A percentile compares a stretch with the other conserved stretches of the same genome.
Evolutionary conservation across 176 grass and related monocot genomes (phyloP).

Genomic region (Paspalum notatum): DNA sequence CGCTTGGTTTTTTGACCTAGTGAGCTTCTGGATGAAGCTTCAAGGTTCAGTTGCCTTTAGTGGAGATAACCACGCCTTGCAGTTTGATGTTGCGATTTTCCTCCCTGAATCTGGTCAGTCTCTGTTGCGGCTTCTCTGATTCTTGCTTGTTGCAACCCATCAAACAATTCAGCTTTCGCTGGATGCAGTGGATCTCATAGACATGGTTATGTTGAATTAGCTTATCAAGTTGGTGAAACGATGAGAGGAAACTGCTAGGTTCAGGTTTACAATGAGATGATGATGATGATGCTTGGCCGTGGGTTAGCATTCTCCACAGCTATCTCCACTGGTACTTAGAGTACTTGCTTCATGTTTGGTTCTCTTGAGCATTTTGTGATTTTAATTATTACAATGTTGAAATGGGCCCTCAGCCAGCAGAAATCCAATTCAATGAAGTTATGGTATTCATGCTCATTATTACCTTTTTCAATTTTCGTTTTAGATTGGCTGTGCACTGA

Average conservation of each 20-base stretch:
- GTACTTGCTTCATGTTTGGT: slow-evolving; percentile 15
- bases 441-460: slow-evolving; percentile 24
- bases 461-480: not conserved
- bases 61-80: not conserved
- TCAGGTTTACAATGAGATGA: not conserved
- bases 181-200: not conserved
- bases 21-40: not conserved
- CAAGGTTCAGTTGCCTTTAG: not conserved
- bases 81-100: not conserved
- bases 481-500: slow-evolving; percentile 87
- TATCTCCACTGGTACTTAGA: not conserved
- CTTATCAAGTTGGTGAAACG: slow-evolving; percentile 17
- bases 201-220: slow-evolving; percentile 4
- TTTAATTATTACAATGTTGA: slow-evolving; percentile 36
- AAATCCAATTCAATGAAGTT: not conserved
- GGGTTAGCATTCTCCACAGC: slow-evolving; percentile 7
- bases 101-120: not conserved
- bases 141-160: not conserved
- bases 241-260: not conserved
- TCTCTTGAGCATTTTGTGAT: slow-evolving; percentile 19
- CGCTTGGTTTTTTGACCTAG: not conserved
- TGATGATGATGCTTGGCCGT: not conserved
- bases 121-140: not conserved
- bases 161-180: not conserved
- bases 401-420: not conserved